Percentiles rank a stretch among this genome's conserved stretches.
Evolutionary conservation across 768 basidiomycete genomes (phyloP).

Genomic region (Lepiota brunneoincarnata): DNA sequence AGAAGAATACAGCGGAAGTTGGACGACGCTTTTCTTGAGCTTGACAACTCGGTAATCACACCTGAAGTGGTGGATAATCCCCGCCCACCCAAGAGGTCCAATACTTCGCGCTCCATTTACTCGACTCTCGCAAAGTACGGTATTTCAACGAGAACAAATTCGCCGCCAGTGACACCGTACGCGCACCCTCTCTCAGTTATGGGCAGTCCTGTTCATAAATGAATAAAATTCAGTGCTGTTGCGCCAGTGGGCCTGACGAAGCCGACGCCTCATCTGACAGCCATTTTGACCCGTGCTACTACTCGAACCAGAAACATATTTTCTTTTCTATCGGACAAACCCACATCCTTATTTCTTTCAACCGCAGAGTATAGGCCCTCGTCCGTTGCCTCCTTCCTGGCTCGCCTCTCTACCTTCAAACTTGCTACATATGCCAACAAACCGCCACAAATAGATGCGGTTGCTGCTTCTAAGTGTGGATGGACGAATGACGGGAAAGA

Average conservation of each 20-base stretch:
- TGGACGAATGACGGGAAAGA: conserved; percentile 87
- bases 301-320: conserved; percentile 50
- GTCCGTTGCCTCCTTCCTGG: conserved; percentile 68
- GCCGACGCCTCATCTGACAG: conserved; percentile 65
- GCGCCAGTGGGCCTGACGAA: conserved; percentile 34
- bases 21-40: conserved; percentile 70
- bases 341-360: conserved; percentile 28
- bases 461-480: conserved; percentile 78
- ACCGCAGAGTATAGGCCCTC: conserved; percentile 75
- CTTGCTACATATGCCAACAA: conserved; percentile 81
- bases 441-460: conserved; percentile 68
- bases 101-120: conserved; percentile 62
- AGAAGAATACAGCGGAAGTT: conserved; percentile 66
- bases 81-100: conserved; percentile 51
- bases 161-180: not conserved
- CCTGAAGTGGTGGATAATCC: conserved; percentile 29
- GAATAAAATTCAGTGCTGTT: conserved; percentile 3
- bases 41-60: conserved; percentile 62
- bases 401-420: conserved; percentile 75
- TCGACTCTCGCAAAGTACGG: conserved; percentile 80
- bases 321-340: conserved; percentile 39
- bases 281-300: conserved; percentile 68
- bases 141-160: conserved; percentile 24
- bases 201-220: not conserved
- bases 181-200: not conserved